phyloP scores from a whole-genome alignment of 306 rosid genomes.

The Arachis stenosperma region DNA sequence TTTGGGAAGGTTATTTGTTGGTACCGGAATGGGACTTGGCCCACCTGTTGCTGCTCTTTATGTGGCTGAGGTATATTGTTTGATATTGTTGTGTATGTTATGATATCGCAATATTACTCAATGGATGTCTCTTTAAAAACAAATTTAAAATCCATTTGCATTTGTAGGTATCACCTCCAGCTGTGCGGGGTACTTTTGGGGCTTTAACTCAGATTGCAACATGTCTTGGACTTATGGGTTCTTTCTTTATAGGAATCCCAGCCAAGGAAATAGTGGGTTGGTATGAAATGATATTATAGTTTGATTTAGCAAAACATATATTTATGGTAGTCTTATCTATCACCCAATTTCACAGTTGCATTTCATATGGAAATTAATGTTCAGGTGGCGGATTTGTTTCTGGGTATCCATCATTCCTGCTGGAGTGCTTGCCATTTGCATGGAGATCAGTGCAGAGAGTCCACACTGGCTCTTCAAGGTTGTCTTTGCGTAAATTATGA shows the following conservation, averaged over 20 bases:
- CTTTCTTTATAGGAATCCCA: conserved; percentile 76
- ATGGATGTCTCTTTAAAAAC: background rate
- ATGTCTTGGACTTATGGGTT: conserved; percentile 78
- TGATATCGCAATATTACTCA: conserved; percentile 24
- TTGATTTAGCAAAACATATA: conserved; percentile 28
- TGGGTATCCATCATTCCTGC: conserved; percentile 80
- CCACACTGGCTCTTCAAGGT: conserved; percentile 94
- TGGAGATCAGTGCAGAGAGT: conserved; percentile 89
- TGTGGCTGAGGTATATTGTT: conserved; percentile 70
- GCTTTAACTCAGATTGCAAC: conserved; percentile 86
- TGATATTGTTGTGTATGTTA: conserved; percentile 20
- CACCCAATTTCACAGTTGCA: conserved; percentile 12
- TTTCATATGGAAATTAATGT: conserved; percentile 35
- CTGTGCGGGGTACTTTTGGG: conserved; percentile 75
- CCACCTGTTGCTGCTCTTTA: conserved; percentile 87
- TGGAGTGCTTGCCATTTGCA: conserved; percentile 61
- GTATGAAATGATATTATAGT: conserved; percentile 52
- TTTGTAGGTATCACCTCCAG: conserved; percentile 77
- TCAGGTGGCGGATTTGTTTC: conserved; percentile 90
- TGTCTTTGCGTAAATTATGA: conserved; percentile 35
- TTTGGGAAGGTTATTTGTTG: conserved; percentile 82
- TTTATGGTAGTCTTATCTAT: conserved; percentile 1
- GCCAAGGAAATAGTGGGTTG: conserved; percentile 75
- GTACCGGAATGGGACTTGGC: conserved; percentile 88
- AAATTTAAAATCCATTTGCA: conserved; percentile 29